A percentile compares a stretch with the other conserved stretches of the same genome.
These are phyloP conservation scores for Cryptosporidium parvum DNA, from an alignment of 169 alveolate genomes.

Conservation along the genomic window DNA sequence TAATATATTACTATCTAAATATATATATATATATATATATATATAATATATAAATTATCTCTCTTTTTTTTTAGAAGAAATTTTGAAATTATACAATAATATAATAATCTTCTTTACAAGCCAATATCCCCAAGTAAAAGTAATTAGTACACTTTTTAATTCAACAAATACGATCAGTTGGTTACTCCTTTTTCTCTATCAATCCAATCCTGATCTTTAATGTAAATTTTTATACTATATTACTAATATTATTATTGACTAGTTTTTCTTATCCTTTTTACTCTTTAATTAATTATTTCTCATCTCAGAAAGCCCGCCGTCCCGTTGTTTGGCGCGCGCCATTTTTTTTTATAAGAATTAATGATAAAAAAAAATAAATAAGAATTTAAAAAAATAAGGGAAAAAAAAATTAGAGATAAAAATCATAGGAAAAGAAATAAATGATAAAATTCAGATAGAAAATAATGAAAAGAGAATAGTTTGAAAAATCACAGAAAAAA, in stretches of 20 bases:
- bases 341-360: too few relatives aligned
- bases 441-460: too few relatives aligned
- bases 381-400: not conserved
- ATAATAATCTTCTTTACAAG: not conserved
- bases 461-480: too few relatives aligned
- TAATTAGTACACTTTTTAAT: not conserved
- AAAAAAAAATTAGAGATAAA: too few relatives aligned
- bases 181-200: too few relatives aligned
- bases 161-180: not conserved
- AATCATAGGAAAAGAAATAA: not conserved
- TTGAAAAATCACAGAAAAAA: too few relatives aligned
- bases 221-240: not conserved
- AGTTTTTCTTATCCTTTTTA: slow-evolving; percentile 1
- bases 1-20: too few relatives aligned
- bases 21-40: too few relatives aligned
- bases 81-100: too few relatives aligned
- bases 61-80: too few relatives aligned
- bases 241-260: not conserved
- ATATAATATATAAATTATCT: too few relatives aligned
- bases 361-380: too few relatives aligned
- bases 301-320: slow-evolving; percentile 24
- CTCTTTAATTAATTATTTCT: slow-evolving; percentile 2
- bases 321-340: slow-evolving; percentile 25
- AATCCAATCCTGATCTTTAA: not conserved
- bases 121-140: not conserved